A percentile compares a stretch with the other conserved stretches of the same genome.
phyloP scores from a whole-genome alignment of 2,329 filamentous ascomycete species.

The Ceratocystiopsis brevicomis region DNA sequence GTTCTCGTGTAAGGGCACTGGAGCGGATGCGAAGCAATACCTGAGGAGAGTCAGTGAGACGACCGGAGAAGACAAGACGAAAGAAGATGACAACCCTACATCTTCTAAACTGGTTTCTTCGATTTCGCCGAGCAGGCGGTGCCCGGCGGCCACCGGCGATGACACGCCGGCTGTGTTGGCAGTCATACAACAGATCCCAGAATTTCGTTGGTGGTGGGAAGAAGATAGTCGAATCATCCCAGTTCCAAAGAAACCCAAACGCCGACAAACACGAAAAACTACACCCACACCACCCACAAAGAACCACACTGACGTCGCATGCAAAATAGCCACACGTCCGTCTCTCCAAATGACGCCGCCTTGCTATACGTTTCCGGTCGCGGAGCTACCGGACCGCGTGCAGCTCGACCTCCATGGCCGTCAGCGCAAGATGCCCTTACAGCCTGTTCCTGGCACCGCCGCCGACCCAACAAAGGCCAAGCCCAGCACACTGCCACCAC shows the following conservation, averaged over 20 bases:
- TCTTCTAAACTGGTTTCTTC: constrained; percentile 40
- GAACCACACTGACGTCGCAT: no score
- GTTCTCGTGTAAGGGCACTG: background rate
- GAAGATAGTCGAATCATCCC: no score
- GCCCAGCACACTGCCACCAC: background rate
- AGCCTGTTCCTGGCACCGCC: constrained; percentile 1
- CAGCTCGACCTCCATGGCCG: constrained; percentile 30
- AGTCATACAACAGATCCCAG: no score
- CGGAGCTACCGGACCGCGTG: constrained; percentile 28
- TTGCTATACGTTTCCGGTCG: constrained; percentile 32
- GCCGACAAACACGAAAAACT: no score
- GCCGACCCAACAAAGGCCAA: background rate
- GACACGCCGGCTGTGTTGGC: constrained; percentile 1
- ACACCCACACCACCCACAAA: no score
- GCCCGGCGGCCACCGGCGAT: constrained; percentile 24
- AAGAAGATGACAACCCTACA: constrained; percentile 18
- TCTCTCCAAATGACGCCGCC: constrained; percentile 34
- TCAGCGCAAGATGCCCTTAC: constrained; percentile 28
- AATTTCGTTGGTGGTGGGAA: no score
- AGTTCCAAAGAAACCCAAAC: no score
- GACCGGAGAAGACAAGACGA: no score
- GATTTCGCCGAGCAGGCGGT: constrained; percentile 32
- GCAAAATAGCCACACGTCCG: no score
- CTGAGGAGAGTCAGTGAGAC: background rate
- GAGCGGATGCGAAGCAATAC: constrained; percentile 3